Conservation (phyloP, 2,329 filamentous ascomycete genomes). For the Colletotrichum sp. region DNA sequence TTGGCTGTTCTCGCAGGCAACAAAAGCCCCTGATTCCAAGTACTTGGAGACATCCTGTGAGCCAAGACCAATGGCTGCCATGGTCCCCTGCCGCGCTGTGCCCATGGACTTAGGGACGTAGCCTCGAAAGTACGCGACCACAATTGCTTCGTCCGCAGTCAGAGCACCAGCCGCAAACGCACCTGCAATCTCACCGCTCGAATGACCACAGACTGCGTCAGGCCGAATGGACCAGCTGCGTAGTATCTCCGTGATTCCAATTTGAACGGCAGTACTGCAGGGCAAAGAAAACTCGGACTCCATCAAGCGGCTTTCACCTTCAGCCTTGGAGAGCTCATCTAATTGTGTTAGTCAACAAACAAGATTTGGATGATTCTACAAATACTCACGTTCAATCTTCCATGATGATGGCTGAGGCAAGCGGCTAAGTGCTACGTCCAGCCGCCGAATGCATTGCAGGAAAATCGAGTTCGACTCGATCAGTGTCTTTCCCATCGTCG, state of each 20-base stretch:
- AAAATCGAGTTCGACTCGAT: neutral
- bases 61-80: conserved; percentile 44
- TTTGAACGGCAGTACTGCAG: conserved; percentile 38
- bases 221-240: conserved; percentile 32
- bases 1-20: conserved; percentile 35
- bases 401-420: neutral
- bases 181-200: conserved; percentile 48
- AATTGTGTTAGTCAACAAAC: conserved; percentile 3
- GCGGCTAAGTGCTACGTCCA: conserved; percentile 37
- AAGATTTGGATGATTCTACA: neutral
- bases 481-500: conserved; percentile 9
- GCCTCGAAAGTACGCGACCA: conserved; percentile 44
- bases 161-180: conserved; percentile 45
- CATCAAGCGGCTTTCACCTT: neutral
- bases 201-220: conserved; percentile 43
- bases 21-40: conserved; percentile 26
- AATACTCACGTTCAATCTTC: neutral
- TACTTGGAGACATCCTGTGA: conserved; percentile 28
- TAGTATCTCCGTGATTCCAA: conserved; percentile 45
- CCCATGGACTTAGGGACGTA: neutral
- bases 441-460: neutral
- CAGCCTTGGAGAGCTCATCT: neutral
- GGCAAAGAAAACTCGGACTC: conserved; percentile 32
- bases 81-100: conserved; percentile 26
- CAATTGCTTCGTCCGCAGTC: conserved; percentile 38